Evolutionary conservation across 371 early-diverging fungal genomes (phyloP).

Genomic region (Rhizopus microsporus): DNA sequence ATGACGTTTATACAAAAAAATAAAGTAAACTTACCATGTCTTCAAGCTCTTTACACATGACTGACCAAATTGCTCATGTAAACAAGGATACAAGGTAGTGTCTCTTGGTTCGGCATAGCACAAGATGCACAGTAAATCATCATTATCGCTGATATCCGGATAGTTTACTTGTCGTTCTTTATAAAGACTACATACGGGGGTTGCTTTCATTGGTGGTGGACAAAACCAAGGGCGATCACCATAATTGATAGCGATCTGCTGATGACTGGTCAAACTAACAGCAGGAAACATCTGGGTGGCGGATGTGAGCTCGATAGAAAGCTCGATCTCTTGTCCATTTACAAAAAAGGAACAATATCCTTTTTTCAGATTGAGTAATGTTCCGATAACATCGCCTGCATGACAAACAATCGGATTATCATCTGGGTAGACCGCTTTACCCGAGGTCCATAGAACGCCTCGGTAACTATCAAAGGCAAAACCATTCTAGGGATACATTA

Average conservation of each 20-base stretch:
- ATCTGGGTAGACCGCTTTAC: constrained; percentile 1
- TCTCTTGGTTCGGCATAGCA: constrained; percentile 47
- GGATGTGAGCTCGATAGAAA: constrained; percentile 30
- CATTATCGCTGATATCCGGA: constrained; percentile 20
- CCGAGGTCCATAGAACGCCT: constrained; percentile 10
- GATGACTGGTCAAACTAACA: constrained; percentile 44
- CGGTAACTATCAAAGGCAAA: constrained; percentile 53
- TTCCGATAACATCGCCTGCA: constrained; percentile 52
- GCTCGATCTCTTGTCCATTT: constrained; percentile 39
- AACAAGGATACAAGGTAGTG: constrained; percentile 37
- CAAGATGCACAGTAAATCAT: constrained; percentile 38
- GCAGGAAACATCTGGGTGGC: constrained; percentile 34
- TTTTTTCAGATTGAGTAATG: constrained; percentile 42
- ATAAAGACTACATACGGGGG: constrained; percentile 13
- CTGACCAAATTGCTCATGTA: constrained; percentile 40
- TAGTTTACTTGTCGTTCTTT: constrained; percentile 1
- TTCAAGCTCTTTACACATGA: constrained; percentile 34
- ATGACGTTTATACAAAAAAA: neutral
- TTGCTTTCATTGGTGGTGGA: constrained; percentile 24
- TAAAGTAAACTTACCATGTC: constrained; percentile 30
- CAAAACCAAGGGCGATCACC: constrained; percentile 46
- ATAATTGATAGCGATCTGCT: constrained; percentile 43
- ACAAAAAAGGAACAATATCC: constrained; percentile 42
- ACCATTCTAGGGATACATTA: constrained; percentile 37
- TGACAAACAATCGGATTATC: constrained; percentile 18